Conservation (phyloP, 2,329 filamentous ascomycete genomes). For the Hirsutella rhossiliensis region DNA sequence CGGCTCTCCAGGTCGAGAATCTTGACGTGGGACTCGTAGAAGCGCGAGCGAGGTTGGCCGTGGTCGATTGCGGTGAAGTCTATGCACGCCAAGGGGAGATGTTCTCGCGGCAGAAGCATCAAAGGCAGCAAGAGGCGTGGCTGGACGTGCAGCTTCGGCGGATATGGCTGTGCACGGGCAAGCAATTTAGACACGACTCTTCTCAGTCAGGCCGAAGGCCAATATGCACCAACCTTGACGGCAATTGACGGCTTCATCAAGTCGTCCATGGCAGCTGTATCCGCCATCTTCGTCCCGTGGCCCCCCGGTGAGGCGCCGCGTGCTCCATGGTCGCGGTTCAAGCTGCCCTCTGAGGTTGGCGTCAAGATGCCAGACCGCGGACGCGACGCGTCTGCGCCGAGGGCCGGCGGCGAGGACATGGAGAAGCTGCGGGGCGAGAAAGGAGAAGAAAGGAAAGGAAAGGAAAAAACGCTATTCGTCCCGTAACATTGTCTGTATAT, state of each 20-base stretch:
- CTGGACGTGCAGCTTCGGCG: constrained; percentile 36
- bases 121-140: constrained; percentile 46
- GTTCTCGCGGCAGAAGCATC: constrained; percentile 49
- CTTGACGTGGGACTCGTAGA: constrained; percentile 50
- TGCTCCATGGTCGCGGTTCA: constrained; percentile 21
- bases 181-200: constrained; percentile 7
- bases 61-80: constrained; percentile 40
- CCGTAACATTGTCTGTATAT: too few relatives aligned
- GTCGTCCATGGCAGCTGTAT: constrained; percentile 32
- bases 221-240: constrained; percentile 31
- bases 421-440: constrained; percentile 1
- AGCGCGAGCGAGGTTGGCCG: constrained; percentile 38
- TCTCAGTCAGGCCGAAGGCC: background rate
- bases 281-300: constrained; percentile 23
- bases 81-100: constrained; percentile 48
- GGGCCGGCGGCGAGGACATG: constrained; percentile 21
- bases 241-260: constrained; percentile 39
- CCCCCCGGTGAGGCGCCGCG: constrained; percentile 12
- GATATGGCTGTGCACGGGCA: constrained; percentile 34
- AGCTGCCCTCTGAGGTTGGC: constrained; percentile 25
- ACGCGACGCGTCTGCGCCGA: constrained; percentile 37
- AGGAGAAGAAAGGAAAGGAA: background rate
- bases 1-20: constrained; percentile 52
- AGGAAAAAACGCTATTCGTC: background rate
- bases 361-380: constrained; percentile 28